Evolutionary conservation across 176 grass and related monocot genomes (phyloP).

Genomic region (Oryza meyeriana): DNA sequence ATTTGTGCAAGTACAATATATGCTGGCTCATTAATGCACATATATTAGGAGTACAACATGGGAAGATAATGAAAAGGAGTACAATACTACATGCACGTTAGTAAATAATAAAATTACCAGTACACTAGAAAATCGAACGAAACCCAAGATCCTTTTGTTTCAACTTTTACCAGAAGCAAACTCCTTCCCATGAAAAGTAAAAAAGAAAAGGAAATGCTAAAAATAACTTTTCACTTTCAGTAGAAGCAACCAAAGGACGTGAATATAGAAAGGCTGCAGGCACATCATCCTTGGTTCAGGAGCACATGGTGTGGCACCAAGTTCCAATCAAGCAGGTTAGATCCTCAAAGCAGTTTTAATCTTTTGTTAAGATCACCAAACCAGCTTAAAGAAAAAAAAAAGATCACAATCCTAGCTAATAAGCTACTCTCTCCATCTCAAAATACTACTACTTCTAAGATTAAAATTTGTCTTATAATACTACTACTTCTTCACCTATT

Average conservation of each 20-base stretch:
- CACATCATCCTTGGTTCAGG: slow-evolving; percentile 18
- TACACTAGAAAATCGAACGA: background rate
- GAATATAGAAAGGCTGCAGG: slow-evolving; percentile 9
- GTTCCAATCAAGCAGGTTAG: slow-evolving; percentile 27
- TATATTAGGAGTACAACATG: background rate
- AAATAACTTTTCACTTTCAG: slow-evolving; percentile 1
- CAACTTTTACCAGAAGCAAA: background rate
- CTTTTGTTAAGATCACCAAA: slow-evolving; percentile 4
- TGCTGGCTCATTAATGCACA: background rate
- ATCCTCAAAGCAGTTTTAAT: slow-evolving; percentile 27
- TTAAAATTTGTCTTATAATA: too few relatives aligned
- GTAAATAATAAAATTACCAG: background rate
- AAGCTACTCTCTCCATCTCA: background rate
- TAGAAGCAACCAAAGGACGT: slow-evolving; percentile 32
- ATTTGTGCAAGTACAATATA: background rate
- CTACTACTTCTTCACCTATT: too few relatives aligned
- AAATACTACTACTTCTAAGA: too few relatives aligned
- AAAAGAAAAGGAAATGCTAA: background rate
- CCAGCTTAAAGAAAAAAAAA: background rate
- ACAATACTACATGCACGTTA: background rate
- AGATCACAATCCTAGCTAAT: background rate
- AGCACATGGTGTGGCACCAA: slow-evolving; percentile 26
- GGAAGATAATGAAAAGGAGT: background rate
- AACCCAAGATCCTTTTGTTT: background rate
- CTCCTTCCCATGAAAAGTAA: background rate